Evolutionary conservation across 129 eudicot species (phyloP).

Genomic region (Helichrysum umbraculigerum): DNA sequence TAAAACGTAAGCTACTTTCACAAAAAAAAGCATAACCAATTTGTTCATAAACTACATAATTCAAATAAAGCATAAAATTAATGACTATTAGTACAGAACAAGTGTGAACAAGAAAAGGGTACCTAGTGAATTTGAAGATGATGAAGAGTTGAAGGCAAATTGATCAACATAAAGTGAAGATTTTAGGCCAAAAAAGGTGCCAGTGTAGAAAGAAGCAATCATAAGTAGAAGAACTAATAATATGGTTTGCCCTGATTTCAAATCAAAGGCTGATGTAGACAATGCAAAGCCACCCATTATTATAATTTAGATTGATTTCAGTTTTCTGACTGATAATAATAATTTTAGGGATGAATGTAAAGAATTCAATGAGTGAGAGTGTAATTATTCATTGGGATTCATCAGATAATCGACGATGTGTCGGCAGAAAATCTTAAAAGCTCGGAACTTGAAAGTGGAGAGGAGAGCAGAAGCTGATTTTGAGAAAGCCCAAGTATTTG

Average conservation of each 20-base stretch:
- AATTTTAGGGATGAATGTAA: neutral
- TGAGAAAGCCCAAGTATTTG: neutral
- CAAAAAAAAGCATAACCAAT: neutral
- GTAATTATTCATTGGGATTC: constrained; percentile 14
- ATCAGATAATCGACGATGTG: constrained; percentile 13
- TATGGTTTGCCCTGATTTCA: constrained; percentile 60
- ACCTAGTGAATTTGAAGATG: constrained; percentile 39
- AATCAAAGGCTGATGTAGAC: constrained; percentile 56
- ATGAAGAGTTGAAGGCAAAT: constrained; percentile 42
- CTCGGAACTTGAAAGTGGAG: neutral
- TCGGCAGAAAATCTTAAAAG: constrained; percentile 11
- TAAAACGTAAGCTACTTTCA: neutral
- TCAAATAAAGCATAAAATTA: neutral
- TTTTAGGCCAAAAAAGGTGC: constrained; percentile 63
- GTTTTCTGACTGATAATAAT: neutral
- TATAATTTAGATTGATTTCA: neutral
- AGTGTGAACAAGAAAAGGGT: constrained; percentile 15
- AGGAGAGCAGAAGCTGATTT: neutral
- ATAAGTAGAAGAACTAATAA: constrained; percentile 55
- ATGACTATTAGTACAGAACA: constrained; percentile 15
- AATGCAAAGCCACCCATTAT: constrained; percentile 40
- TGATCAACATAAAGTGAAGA: constrained; percentile 25
- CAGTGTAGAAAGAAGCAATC: constrained; percentile 71
- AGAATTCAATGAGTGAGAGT: neutral
- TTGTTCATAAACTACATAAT: neutral